phyloP scores from a whole-genome alignment of 352 stramenopile species.

The Phytophthora aleatoria region DNA sequence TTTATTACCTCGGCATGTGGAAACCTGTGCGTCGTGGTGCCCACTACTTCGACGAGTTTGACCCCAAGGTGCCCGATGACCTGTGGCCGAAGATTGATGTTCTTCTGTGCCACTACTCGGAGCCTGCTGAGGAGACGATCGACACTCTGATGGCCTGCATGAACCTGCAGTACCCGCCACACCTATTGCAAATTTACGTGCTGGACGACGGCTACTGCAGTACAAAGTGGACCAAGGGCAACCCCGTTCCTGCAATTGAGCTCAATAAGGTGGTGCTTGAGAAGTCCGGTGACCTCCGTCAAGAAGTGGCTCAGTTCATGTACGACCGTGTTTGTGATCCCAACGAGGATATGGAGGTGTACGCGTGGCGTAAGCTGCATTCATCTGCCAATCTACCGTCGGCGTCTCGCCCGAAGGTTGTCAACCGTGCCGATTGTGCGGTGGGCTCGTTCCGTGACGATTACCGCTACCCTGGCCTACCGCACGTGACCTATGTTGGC shows the following conservation, averaged over 20 bases:
- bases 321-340: constrained; percentile 87
- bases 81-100: constrained; percentile 88
- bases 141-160: constrained; percentile 88
- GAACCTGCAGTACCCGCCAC: constrained; percentile 87
- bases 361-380: constrained; percentile 87
- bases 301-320: constrained; percentile 90
- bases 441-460: constrained; percentile 85
- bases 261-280: constrained; percentile 83
- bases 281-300: constrained; percentile 76
- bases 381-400: constrained; percentile 84
- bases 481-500: constrained; percentile 78
- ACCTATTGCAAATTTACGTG: constrained; percentile 87
- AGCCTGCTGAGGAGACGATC: constrained; percentile 86
- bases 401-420: constrained; percentile 66
- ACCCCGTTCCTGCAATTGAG: constrained; percentile 66
- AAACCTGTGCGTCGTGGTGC: constrained; percentile 85
- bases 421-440: constrained; percentile 76
- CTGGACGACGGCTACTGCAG: constrained; percentile 87
- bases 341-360: constrained; percentile 88
- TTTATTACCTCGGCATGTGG: constrained; percentile 92
- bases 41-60: constrained; percentile 90
- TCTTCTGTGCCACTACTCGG: constrained; percentile 80
- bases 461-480: constrained; percentile 83
- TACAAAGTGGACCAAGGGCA: constrained; percentile 83
- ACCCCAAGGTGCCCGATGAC: constrained; percentile 80